Base-by-base conservation (phyloP, 805 yeast species). In the Candida khao-thaluensis region DNA sequence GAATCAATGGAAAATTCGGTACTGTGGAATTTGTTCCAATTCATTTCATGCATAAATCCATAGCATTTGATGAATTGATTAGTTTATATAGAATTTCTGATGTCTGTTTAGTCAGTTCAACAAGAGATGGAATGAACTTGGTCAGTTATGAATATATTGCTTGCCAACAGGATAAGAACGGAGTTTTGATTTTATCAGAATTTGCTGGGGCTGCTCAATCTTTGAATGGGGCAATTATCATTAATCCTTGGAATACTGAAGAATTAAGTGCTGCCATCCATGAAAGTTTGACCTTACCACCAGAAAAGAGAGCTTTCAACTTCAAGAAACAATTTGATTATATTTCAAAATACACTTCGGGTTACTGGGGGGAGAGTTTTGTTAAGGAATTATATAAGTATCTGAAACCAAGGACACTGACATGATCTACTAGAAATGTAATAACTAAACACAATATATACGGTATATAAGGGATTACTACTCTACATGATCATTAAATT, bases 121-220 rank as follows among this genome's bases (percentile, higher is more conserved):
- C 99, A 0, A 77, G 99, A 57, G 99, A 93, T 59, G 99, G 99
- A 52, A 93, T 93, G 99, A 93, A 93, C 59, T 75, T 93, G 54
- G 99, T 95, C 30, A 79, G 91, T 38, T 95, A 88, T 60, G 99
- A 93, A 65, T 93, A 93, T 62, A 88, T 93, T 53, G 97, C 98
- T 1, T 91, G 98, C 57, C 99, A 93, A 64, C 76, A 81, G 46
- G 81, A 82, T 33, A 80, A 80, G 45, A 81, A 88, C 47, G 99
- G 99, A 7, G 80, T 89, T 3, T 71, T 93, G 50, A 85, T 93
- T 35, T 62, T 93, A 46, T 83, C 95, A 29, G 99, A 93, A 65
- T 93, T 93, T 66, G 93, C 99, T 0, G 99, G 99, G 35, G 99
- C 99, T n/a, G 98, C 99, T 1, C 99, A 93, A 65, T 85, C 95